Evolutionary conservation across 192 early-diverging fungal genomes (phyloP).

Genomic region (Linnemannia exigua): DNA sequence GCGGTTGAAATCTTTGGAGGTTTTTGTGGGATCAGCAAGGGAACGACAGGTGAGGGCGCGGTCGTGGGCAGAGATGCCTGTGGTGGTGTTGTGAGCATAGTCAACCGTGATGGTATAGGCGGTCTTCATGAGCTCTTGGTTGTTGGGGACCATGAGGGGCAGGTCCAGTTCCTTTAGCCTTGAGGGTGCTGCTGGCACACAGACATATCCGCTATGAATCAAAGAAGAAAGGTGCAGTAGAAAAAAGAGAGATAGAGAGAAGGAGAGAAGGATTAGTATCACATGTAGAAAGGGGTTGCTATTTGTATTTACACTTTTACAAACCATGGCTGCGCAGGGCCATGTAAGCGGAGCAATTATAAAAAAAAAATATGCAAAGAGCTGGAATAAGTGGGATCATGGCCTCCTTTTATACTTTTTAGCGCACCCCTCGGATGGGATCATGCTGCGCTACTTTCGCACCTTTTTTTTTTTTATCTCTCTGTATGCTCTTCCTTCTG

Average conservation of each 20-base stretch:
- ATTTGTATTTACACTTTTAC: too few species aligned
- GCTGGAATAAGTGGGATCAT: too few species aligned
- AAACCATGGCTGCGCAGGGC: background rate
- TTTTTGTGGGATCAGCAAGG: slow-evolving; percentile 80
- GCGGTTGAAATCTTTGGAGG: slow-evolving; percentile 82
- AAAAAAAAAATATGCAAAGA: background rate
- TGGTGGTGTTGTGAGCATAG: slow-evolving; percentile 84
- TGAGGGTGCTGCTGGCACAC: slow-evolving; percentile 83
- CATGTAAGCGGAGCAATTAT: background rate
- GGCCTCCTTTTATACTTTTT: background rate
- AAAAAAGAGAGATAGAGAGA: background rate
- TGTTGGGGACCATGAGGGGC: slow-evolving; percentile 95
- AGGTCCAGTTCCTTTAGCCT: slow-evolving; percentile 87
- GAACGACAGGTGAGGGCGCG: slow-evolving; percentile 84
- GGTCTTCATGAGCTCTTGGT: slow-evolving; percentile 91
- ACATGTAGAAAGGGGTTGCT: background rate
- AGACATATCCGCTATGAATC: slow-evolving; percentile 91
- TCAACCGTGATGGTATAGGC: slow-evolving; percentile 96
- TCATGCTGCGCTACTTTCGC: too few species aligned
- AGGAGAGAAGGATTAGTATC: background rate
- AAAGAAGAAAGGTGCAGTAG: too few species aligned
- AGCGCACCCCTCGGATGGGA: background rate
- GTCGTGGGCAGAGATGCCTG: slow-evolving; percentile 96
- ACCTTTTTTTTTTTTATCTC: too few species aligned
- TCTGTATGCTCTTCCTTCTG: too few species aligned